A percentile compares a stretch with the other conserved stretches of the same genome.
phyloP scores from a whole-genome alignment of 176 grass and related monocot species.

The Raddia distichophylla region DNA sequence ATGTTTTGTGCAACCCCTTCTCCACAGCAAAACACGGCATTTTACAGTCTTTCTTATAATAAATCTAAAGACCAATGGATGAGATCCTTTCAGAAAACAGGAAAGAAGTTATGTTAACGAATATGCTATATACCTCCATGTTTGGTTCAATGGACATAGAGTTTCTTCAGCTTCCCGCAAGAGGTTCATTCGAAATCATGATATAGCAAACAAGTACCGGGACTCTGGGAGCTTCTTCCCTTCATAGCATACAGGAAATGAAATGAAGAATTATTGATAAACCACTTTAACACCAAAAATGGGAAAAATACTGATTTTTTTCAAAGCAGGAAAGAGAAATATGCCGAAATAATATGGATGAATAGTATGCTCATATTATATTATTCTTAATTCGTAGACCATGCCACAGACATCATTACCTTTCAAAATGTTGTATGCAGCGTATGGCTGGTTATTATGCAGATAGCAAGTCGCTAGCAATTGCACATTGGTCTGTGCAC shows the following conservation, averaged over 20 bases:
- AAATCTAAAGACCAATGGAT: not conserved
- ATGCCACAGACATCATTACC: constrained; percentile 50
- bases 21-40: not conserved
- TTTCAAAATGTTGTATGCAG: constrained; percentile 91
- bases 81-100: constrained; percentile 13
- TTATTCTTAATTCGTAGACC: not conserved
- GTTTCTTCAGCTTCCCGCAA: constrained; percentile 83
- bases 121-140: constrained; percentile 60
- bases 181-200: constrained; percentile 94
- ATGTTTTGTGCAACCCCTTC: not conserved
- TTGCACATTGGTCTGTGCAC: constrained; percentile 77
- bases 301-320: not conserved
- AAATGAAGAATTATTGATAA: constrained; percentile 24
- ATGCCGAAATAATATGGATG: not conserved
- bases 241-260: constrained; percentile 49
- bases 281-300: not conserved
- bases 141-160: constrained; percentile 75
- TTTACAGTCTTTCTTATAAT: not conserved
- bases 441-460: constrained; percentile 88
- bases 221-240: constrained; percentile 84
- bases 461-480: constrained; percentile 95
- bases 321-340: constrained; percentile 14
- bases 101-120: not conserved
- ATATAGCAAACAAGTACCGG: constrained; percentile 87
- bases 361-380: not conserved